A percentile compares a stretch with the other conserved stretches of the same genome.
Conservation (phyloP, 345 rosid genomes). For the Erysimum cheiranthoides region DNA sequence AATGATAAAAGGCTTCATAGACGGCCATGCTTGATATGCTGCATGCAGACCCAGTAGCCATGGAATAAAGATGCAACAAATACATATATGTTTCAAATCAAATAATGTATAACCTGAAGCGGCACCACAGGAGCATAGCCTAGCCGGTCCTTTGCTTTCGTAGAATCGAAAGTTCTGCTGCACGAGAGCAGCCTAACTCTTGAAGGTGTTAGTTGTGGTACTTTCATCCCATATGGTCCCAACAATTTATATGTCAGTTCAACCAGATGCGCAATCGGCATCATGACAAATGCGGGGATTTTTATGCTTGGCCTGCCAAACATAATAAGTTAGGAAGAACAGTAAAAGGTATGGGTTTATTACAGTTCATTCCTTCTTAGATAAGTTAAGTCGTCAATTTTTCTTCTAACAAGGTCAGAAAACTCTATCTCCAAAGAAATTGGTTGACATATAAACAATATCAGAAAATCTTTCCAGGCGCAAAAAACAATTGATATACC, state of each 20-base stretch:
- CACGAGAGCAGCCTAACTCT: constrained; percentile 87
- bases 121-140: constrained; percentile 80
- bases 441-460: constrained; percentile 17
- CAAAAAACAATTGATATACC: background rate
- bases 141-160: constrained; percentile 83
- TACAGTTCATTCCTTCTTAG: constrained; percentile 13
- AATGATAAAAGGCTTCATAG: background rate
- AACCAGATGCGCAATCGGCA: constrained; percentile 84
- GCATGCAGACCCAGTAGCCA: constrained; percentile 13
- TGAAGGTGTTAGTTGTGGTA: constrained; percentile 90
- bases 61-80: constrained; percentile 26
- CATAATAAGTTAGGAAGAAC: constrained; percentile 42
- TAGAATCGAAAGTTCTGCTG: constrained; percentile 73
- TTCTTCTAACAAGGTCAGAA: background rate
- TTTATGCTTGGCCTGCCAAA: constrained; percentile 87
- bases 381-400: background rate
- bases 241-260: constrained; percentile 70
- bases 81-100: constrained; percentile 26
- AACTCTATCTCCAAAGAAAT: constrained; percentile 13
- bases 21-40: background rate
- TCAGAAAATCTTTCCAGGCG: constrained; percentile 13
- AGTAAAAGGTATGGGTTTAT: constrained; percentile 13
- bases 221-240: constrained; percentile 86
- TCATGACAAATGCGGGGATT: constrained; percentile 73
- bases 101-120: constrained; percentile 68